Base-by-base conservation (phyloP, 306 rosid genomes). In the Oemleria cerasiformis region DNA sequence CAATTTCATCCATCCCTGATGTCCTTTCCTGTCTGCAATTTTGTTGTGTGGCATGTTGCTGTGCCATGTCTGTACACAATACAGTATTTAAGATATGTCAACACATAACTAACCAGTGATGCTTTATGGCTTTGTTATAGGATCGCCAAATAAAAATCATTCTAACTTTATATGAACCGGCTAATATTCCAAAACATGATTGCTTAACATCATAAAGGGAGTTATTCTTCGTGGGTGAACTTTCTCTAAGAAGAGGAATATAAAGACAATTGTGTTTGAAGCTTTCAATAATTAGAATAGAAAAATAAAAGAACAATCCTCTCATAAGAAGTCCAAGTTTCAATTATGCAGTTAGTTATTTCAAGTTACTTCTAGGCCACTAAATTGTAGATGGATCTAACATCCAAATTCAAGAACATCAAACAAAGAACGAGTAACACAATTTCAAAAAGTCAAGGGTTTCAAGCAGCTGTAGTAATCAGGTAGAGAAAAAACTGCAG, bases 1-100 rank as follows among this genome's bases (percentile, higher is more conserved):
- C 71, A 77, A 82, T 79, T 88, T 91, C 99, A 95, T 95, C 99
- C 99, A 95, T 77, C 99, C 97, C 67, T 95, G 99, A 78, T 95
- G 99, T 84, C 97, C 99, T 85, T 95, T 95, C 87, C 99, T 83
- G 67, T 95, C 97, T 9, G 96, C 99, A 60, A 95, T 88, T 87
- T 95, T 95, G 82, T 89, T 84, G 83, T 95, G 86, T 30, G 99
- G 99, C 97, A 91, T 95, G 86, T 95, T 95, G 87, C 76, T 45
- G 71, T 91, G 92, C 97, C 99, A 91, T 81, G 91, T 92, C 99
- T 95, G 79, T 78, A 79, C 54, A 76, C 21, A 68, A 13, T 20
- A 69, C 34, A 61, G 21, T 30, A 30, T 15, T 74, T 81, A 49
- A 68, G 67, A 73, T 39, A 58, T 15, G 49, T 58, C 14, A 63